Conservation (phyloP, 1,284 basidiomycete genomes). For the Sphagnurus paluster region DNA sequence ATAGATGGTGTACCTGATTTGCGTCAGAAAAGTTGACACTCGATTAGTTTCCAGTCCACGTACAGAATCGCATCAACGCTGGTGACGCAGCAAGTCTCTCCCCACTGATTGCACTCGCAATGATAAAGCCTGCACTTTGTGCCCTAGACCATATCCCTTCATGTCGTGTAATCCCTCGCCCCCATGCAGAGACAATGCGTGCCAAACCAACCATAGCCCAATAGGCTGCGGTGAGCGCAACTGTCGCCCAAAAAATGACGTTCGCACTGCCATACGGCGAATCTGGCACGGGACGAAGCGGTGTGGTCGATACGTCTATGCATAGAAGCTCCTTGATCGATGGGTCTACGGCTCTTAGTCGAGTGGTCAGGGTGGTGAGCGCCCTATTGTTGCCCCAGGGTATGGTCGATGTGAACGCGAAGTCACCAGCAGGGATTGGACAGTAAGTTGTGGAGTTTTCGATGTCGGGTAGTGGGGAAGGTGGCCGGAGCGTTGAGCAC, state of each 20-base stretch:
- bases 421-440: slow-evolving; percentile 71
- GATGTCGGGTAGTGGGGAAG: slow-evolving; percentile 58
- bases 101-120: slow-evolving; percentile 92
- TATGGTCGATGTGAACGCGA: slow-evolving; percentile 80
- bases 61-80: slow-evolving; percentile 87
- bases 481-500: slow-evolving; percentile 74
- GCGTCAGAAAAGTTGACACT: slow-evolving; percentile 19
- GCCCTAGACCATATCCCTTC: slow-evolving; percentile 66
- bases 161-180: slow-evolving; percentile 60
- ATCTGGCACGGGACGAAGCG: slow-evolving; percentile 57
- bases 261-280: slow-evolving; percentile 72
- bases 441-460: slow-evolving; percentile 58
- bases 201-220: slow-evolving; percentile 81
- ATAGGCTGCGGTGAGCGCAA: slow-evolving; percentile 77
- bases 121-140: slow-evolving; percentile 82
- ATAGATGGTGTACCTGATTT: slow-evolving; percentile 86
- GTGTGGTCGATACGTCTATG: slow-evolving; percentile 77
- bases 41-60: slow-evolving; percentile 17
- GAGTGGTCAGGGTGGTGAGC: slow-evolving; percentile 83
- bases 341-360: slow-evolving; percentile 87
- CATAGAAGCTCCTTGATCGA: slow-evolving; percentile 80
- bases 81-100: slow-evolving; percentile 84
- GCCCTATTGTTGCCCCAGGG: slow-evolving; percentile 72
- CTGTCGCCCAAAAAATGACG: slow-evolving; percentile 82
- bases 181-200: slow-evolving; percentile 82